Conservation (phyloP, 2,329 filamentous ascomycete genomes). For the Gnomoniopsis smithogilvyi region DNA sequence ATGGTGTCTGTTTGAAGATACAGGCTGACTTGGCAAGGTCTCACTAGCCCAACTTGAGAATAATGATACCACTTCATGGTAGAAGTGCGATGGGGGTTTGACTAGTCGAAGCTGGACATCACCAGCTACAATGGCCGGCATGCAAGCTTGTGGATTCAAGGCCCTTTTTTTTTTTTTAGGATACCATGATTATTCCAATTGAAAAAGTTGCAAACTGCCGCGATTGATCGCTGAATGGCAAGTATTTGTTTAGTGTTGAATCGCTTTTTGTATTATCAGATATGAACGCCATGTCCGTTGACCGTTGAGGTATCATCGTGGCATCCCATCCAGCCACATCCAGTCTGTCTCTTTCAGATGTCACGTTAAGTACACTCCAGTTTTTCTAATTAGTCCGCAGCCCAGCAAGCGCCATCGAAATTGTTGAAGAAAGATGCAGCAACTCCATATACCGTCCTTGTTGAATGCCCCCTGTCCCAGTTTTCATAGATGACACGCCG, state of each 20-base stretch:
- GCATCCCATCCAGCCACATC: background rate
- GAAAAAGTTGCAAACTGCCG: no score
- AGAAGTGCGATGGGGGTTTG: no score
- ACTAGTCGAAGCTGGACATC: background rate
- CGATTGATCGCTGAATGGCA: no score
- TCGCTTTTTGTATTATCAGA: background rate
- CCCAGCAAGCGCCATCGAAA: background rate
- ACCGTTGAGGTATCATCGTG: conserved; percentile 4
- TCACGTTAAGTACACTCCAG: conserved; percentile 6
- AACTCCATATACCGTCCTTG: background rate
- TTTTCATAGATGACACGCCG: background rate
- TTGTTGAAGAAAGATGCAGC: conserved; percentile 9
- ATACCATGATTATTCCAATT: no score
- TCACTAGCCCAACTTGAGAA: no score
- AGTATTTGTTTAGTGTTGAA: background rate
- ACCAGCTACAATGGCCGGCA: no score
- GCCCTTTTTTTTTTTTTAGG: no score
- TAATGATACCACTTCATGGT: no score
- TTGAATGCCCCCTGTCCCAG: background rate
- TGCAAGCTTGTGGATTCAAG: no score
- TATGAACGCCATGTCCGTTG: background rate
- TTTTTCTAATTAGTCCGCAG: background rate
- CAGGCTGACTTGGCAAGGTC: no score
- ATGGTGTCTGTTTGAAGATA: no score
- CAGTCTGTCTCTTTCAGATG: background rate